A percentile compares a stretch with the other conserved stretches of the same genome.
Conservation (phyloP, 768 basidiomycete species). For the Postia placenta region DNA sequence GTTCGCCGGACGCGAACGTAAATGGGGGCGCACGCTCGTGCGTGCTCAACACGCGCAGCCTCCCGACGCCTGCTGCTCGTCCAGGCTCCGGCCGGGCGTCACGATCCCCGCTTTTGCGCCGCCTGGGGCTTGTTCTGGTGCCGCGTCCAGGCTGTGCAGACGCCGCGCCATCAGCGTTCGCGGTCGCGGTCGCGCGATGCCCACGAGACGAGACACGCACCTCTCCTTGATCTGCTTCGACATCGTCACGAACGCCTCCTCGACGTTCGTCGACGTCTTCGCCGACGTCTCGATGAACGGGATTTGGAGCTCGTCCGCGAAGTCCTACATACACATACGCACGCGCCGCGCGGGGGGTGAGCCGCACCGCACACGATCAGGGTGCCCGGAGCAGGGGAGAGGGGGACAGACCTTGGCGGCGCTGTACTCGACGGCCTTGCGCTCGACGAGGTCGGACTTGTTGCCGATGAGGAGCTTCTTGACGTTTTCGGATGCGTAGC, state of each 20-base stretch:
- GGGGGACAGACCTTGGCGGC: slow-evolving; percentile 63
- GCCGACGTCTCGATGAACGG: slow-evolving; percentile 97
- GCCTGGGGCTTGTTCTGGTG: slow-evolving; percentile 7
- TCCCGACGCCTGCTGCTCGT: slow-evolving; percentile 10
- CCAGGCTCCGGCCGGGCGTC: slow-evolving; percentile 14
- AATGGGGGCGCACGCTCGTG: background rate
- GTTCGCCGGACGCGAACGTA: too few species aligned
- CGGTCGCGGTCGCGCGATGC: too few species aligned
- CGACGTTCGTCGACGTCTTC: slow-evolving; percentile 96
- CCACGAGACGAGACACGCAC: too few species aligned
- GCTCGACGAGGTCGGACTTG: slow-evolving; percentile 97
- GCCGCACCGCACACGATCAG: background rate
- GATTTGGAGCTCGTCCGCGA: slow-evolving; percentile 87
- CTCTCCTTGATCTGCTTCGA: slow-evolving; percentile 93
- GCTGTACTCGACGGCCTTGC: slow-evolving; percentile 91
- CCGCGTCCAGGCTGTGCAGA: slow-evolving; percentile 11
- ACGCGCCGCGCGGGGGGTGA: background rate
- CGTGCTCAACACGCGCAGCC: slow-evolving; percentile 14
- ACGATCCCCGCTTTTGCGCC: slow-evolving; percentile 11
- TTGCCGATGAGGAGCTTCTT: slow-evolving; percentile 99
- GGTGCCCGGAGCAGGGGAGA: background rate
- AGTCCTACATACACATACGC: slow-evolving; percentile 50
- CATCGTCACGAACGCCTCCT: slow-evolving; percentile 98
- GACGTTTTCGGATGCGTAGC: slow-evolving; percentile 96
- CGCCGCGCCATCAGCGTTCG: too few species aligned